Base-by-base conservation (phyloP, 495 filamentous ascomycete species). In the Emericellopsis terricola region DNA sequence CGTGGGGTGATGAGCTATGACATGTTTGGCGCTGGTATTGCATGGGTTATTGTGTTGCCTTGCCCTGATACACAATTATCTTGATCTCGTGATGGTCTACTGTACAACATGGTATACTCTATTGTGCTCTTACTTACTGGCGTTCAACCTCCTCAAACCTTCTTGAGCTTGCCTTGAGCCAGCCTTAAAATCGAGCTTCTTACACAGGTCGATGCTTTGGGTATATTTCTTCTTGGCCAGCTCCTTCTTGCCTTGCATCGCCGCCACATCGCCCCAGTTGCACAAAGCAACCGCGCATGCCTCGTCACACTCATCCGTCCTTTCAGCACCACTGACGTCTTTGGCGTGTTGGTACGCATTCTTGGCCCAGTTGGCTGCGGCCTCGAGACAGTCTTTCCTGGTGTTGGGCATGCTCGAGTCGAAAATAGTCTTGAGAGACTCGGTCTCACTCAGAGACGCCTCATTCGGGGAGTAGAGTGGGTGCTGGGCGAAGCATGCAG, bases 191-290 rank as follows among this genome's bases (percentile, higher is more conserved):
- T 69, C 70, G 13, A 86, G 46, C 8, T 55, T 68, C 40, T 68
- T 66, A 28, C 74, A 73, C 36, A 85, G 43, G 6, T 51, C 60
- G 28, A 59, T 56, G 11, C 81, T 78, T 45, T 92, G 71, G 26
- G 62, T 52, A 45, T 75, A 84, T 41, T 54, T 56, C 39, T 50
- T 57, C 40, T 57, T 56, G 10, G 89, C 89, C 42, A 78, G 67
- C n/a, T 60, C 56, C 0, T 54, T 38, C 43, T 78, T 60, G 2
- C 77, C 74, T 31, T 71, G 52, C 61, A 83, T 69, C 39, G 76
- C 66, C 1, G 82, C 75, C 41, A 97, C 69, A 39, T 85, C 77
- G 9, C 74, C 89, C 29, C 94, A 64, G 52, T 92, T 94, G 50
- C 80, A 73, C 27, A 75, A 76, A n/a, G 87, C 80, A 8, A 71